Base-by-base conservation (phyloP, 768 basidiomycete species). In the Podaxis sp. region DNA sequence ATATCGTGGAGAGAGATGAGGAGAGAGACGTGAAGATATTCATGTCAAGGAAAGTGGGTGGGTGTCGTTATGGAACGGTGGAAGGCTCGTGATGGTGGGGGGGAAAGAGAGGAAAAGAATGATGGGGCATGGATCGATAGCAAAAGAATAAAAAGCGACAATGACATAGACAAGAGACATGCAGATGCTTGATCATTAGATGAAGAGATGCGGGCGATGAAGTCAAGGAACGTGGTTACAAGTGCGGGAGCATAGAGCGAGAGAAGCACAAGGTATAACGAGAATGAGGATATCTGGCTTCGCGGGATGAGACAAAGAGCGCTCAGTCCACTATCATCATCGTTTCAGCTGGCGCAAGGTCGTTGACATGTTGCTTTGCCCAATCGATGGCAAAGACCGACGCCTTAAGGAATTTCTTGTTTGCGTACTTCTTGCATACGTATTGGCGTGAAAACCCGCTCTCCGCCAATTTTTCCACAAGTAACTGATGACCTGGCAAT, bases 351-450 rank as follows among this genome's bases (percentile, higher is more conserved):
- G 71, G 67, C 54, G 72, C 69, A 37, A 76, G 75, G 61, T 70
- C 78, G 56, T 70, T 73, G 68, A 78, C 67, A 71, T 86, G 81
- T 44, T 73, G 76, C 67, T 79, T 84, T 49, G 90, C 89, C 88
- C 88, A 91, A 60, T 89, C 84, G 70, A 90, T 81, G 48, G 91
- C 91, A 70, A 87, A 93, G 41, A 84, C 74, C 20, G 90, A 88
- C 33, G 91, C 96, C 76, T 96, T 94, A 73, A 99, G 87, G 85
- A 97, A 99, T 77, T 95, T 96, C 87, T 96, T 97, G 83, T 92
- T 86, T 50, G 94, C 87, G 75, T 99, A 99, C 80, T 99, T 99
- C 82, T 91, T 91, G 86, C 87, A 96, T 41, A 95, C 89, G 76
- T 95, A 94, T 68, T 89, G 86, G 55, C 85, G 81, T n/a, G 86